Conservation (phyloP, 306 rosid species). For the Rosa rugosa region DNA sequence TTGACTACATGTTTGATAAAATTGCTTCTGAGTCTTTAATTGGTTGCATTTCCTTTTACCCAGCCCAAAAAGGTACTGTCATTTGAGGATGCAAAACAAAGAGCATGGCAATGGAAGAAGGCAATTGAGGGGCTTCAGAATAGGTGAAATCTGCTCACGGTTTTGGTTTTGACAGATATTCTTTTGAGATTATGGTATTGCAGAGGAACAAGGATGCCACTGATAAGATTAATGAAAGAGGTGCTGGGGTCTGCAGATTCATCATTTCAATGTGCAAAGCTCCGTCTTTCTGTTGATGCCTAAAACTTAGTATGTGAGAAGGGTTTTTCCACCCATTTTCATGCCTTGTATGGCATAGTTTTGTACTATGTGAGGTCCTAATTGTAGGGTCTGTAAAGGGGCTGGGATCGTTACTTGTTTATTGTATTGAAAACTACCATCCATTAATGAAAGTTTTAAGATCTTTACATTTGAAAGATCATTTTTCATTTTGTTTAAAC, state of each 20-base stretch:
- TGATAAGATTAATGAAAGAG: constrained; percentile 40
- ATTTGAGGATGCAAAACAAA: constrained; percentile 91
- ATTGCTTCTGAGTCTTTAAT: constrained; percentile 2
- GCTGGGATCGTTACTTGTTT: constrained; percentile 37
- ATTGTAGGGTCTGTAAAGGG: constrained; percentile 48
- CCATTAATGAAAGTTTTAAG: constrained; percentile 28
- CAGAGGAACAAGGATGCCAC: constrained; percentile 42
- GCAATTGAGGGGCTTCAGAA: constrained; percentile 97
- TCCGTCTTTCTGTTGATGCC: constrained; percentile 31
- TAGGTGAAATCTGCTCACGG: constrained; percentile 52
- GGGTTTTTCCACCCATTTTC: constrained; percentile 33
- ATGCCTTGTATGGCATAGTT: constrained; percentile 37
- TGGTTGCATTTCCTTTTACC: constrained; percentile 19
- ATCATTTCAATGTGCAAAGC: constrained; percentile 35
- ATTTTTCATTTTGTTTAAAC: neutral
- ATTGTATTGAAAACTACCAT: constrained; percentile 26
- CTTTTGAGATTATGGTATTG: constrained; percentile 38
- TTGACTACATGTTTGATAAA: neutral
- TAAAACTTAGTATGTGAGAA: constrained; percentile 21
- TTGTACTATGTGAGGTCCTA: constrained; percentile 21
- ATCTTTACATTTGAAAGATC: constrained; percentile 7
- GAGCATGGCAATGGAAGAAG: constrained; percentile 96
- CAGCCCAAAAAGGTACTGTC: constrained; percentile 93
- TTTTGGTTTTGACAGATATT: constrained; percentile 41
- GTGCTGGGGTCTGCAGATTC: constrained; percentile 34